Evolutionary conservation across 305 asterid species (phyloP), one percentile per base, ranked within the genome.

Genomic region (Solanum hybrid): DNA sequence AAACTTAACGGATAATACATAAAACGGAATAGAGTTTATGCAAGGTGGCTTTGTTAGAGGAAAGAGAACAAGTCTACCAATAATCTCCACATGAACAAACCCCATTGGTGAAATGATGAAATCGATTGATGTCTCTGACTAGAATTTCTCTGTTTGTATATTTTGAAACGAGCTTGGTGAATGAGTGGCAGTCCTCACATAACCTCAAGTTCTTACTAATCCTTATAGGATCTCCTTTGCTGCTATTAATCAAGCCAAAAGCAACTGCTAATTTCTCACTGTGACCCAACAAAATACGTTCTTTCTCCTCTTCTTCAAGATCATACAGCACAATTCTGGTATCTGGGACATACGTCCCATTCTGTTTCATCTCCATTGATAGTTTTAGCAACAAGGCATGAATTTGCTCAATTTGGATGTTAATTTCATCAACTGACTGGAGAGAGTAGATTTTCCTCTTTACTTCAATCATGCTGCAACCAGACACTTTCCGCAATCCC

Each of bases 191-290:
- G 86, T 97, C 99, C 91, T 95, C 98, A 69, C 99, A 97, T 46
- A 97, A 89, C 93, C 99, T 94, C 91, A 97, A 89, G 90, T 97
- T 97, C 97, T 97, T 97, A 76, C 97, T 92, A 73, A 97, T 94
- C 94, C 99, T 93, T 32, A 97, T 95, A 42, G 94, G 92, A 89
- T 95, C 98, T 86, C 99, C 97, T 91, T 89, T 95, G 38, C 95
- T 92, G 91, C 93, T 93, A 90, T 94, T 95, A 86, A 97, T 95
- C 79, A 97, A 92, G 38, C 99, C 99, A 87, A 95, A 96, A 6
- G 98, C 98, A 89, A 97, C 98, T 6, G 99, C 99, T 32, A 97
- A 87, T 89, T 97, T 97, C 78, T 97, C 99, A 78, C 99, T 96
- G 69, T 97, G 99, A 24, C 99, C 98, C 92, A 97, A 93, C 78